A percentile compares a stretch with the other conserved stretches of the same genome.
phyloP scores from a whole-genome alignment of 1,284 basidiomycete species.

The Sanguinoderma infundibulare region DNA sequence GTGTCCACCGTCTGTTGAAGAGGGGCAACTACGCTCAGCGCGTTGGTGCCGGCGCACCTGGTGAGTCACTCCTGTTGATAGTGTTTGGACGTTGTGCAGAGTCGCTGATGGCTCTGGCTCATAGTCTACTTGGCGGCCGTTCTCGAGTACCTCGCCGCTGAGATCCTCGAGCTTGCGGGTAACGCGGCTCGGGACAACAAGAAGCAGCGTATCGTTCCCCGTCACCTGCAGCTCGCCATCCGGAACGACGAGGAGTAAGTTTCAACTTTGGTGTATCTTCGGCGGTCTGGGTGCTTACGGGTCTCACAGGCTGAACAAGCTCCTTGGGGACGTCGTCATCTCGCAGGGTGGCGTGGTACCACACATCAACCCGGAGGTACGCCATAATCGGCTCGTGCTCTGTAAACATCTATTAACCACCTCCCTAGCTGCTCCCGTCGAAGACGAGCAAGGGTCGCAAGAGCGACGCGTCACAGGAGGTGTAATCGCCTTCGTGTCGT shows the following conservation, averaged over 20 bases:
- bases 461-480: constrained; percentile 40
- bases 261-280: neutral
- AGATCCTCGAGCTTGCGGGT: constrained; percentile 88
- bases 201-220: constrained; percentile 87
- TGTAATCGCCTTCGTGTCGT: constrained; percentile 28
- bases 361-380: constrained; percentile 50
- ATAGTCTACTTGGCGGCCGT: constrained; percentile 86
- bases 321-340: constrained; percentile 83
- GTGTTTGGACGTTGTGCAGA: constrained; percentile 22
- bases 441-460: constrained; percentile 45
- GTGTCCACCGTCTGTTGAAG: constrained; percentile 91
- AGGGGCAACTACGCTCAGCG: constrained; percentile 87
- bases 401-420: neutral
- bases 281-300: neutral
- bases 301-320: constrained; percentile 57
- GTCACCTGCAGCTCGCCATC: constrained; percentile 88
- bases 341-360: constrained; percentile 89
- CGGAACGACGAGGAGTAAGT: constrained; percentile 81
- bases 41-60: constrained; percentile 80
- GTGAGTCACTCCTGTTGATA: constrained; percentile 42
- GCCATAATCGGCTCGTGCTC: constrained; percentile 13
- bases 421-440: constrained; percentile 59
- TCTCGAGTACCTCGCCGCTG: constrained; percentile 83
- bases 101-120: neutral
- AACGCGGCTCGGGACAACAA: constrained; percentile 84